Evolutionary conservation across 805 yeast species (phyloP), one percentile per base, ranked within the genome.

Genomic region (Saturnispora ahearnii): DNA sequence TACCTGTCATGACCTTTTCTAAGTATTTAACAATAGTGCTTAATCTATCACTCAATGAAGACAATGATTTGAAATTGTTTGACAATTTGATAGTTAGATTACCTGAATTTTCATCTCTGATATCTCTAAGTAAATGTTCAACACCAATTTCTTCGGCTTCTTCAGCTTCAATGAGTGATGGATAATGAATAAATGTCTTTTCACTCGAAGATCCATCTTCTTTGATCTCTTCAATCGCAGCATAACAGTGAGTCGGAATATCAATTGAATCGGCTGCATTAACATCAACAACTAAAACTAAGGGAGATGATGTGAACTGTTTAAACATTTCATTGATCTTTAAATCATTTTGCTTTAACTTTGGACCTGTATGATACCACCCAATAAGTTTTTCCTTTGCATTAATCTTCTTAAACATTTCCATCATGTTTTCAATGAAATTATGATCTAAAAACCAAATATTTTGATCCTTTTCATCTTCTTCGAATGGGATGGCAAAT

Each of bases 91-190:
- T 79, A 2, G 97, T 83, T 52, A 93, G 76, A 44, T 84, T 84
- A 9, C 99, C 99, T 12, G 96, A 95, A 9, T 98, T 96, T 59
- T 90, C 96, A 63, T 91, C 97, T 61, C 97, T 80, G 24, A 89
- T 88, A 62, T 93, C 99, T 62, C 98, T 82, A 53, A 93, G 70
- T 53, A 93, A 70, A 65, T 93, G 99, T 67, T 93, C 99, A 12
- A 93, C 99, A 54, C 99, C 99, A 58, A 93, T 93, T 68, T 93
- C 99, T 69, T 93, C 99, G 9, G 99, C 99, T 65, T 93, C 99
- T 64, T 93, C 99, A 3, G 99, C 99, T 64, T 87, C 91, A 55
- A 95, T 88, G 29, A 79, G 73, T 12, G 96, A 87, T 10, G 98
- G 96, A 30, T 91, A 81, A 67, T 93, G 99, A 44, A 87, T 79